Evolutionary conservation across 768 basidiomycete genomes (phyloP).

Genomic region (Podaxis sp.): DNA sequence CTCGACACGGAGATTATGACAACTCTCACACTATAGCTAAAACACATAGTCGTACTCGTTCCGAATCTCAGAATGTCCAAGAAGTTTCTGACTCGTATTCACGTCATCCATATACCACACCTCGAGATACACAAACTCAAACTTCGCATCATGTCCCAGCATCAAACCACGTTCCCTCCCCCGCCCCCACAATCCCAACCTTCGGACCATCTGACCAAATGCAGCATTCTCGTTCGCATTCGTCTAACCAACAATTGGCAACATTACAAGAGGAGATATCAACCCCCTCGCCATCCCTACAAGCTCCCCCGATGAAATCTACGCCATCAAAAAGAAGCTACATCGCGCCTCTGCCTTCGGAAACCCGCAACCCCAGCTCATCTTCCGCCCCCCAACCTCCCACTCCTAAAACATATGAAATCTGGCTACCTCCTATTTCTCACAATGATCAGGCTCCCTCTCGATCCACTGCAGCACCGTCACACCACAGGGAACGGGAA

Average conservation of each 20-base stretch:
- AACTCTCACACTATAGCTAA: not conserved
- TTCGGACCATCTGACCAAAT: constrained; percentile 1
- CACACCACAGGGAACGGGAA: constrained; percentile 12
- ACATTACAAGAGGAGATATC: not conserved
- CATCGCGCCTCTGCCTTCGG: not conserved
- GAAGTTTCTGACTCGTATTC: not conserved
- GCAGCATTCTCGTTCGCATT: not conserved
- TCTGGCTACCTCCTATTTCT: constrained; percentile 9
- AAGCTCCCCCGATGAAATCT: constrained; percentile 4
- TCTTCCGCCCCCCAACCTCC: constrained; percentile 4
- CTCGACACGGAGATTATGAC: not conserved
- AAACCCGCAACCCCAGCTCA: not conserved
- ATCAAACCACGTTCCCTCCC: constrained; percentile 3
- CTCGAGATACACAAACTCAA: constrained; percentile 5
- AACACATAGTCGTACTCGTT: constrained; percentile 6
- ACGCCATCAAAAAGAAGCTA: not conserved
- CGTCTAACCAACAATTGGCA: not conserved
- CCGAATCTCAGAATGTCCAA: constrained; percentile 4
- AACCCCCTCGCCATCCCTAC: not conserved
- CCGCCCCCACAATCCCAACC: not conserved
- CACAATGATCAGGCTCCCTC: not conserved
- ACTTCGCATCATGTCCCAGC: not conserved
- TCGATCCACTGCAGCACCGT: constrained; percentile 3
- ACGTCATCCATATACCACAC: not conserved
- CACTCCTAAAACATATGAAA: constrained; percentile 5